These are phyloP conservation scores for Silybum marianum DNA, from an alignment of 129 eudicot genomes.

Conservation along the genomic window DNA sequence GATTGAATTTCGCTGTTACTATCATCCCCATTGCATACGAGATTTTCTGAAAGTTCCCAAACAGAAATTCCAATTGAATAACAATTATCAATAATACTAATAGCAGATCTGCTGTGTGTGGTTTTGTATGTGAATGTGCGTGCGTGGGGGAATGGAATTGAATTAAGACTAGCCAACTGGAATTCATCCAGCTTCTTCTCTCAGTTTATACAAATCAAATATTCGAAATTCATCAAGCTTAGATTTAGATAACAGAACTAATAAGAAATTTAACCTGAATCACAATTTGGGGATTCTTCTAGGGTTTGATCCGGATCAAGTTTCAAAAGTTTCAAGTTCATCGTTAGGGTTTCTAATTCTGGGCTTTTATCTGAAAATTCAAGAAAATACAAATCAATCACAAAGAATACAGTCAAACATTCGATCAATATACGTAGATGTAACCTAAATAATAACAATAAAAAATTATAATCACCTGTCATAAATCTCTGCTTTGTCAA, in stretches of 20 bases:
- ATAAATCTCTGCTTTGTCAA: not conserved
- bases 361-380: conserved; percentile 11
- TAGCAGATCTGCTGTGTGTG: not conserved
- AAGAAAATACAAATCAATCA: conserved; percentile 7
- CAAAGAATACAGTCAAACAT: not conserved
- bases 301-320: conserved; percentile 42
- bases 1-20: conserved; percentile 36
- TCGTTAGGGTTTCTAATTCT: conserved; percentile 30
- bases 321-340: conserved; percentile 17
- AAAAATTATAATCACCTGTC: conserved; percentile 18
- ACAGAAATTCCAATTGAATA: not conserved
- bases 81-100: not conserved
- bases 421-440: not conserved
- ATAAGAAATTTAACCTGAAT: conserved; percentile 14
- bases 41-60: conserved; percentile 34
- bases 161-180: not conserved
- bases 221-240: not conserved
- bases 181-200: not conserved
- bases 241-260: not conserved
- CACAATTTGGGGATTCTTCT: conserved; percentile 19
- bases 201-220: not conserved
- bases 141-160: not conserved
- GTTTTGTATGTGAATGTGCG: not conserved
- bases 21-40: conserved; percentile 35
- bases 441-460: not conserved